phyloP scores from a whole-genome alignment of 768 basidiomycete species.

The Russula vinacea region DNA sequence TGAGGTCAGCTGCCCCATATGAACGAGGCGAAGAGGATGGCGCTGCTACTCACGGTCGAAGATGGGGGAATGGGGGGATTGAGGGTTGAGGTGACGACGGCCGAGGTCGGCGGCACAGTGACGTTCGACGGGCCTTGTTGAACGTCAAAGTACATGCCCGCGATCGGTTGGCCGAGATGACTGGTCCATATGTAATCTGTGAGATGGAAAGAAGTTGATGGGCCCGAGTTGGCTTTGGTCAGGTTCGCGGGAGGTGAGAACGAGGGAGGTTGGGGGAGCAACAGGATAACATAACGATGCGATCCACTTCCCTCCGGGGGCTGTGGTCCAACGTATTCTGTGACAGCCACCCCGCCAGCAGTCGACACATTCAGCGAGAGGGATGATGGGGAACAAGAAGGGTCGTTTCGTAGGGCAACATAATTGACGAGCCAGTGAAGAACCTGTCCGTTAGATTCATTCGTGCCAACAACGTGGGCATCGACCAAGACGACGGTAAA shows the following conservation, averaged over 20 bases:
- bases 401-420: slow-evolving; percentile 42
- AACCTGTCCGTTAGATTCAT: slow-evolving; percentile 57
- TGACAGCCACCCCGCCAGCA: slow-evolving; percentile 48
- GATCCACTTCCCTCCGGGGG: slow-evolving; percentile 70
- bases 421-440: slow-evolving; percentile 80
- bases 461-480: slow-evolving; percentile 60
- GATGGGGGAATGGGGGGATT: slow-evolving; percentile 24
- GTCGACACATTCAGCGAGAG: slow-evolving; percentile 39
- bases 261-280: slow-evolving; percentile 59
- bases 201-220: slow-evolving; percentile 52
- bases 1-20: not conserved
- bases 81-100: slow-evolving; percentile 63
- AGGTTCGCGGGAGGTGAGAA: slow-evolving; percentile 63
- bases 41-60: not conserved
- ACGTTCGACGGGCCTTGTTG: slow-evolving; percentile 60
- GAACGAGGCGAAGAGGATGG: not conserved
- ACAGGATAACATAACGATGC: slow-evolving; percentile 69
- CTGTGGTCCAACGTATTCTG: slow-evolving; percentile 65
- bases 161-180: slow-evolving; percentile 57
- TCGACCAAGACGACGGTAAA: slow-evolving; percentile 77
- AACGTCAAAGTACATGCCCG: slow-evolving; percentile 69
- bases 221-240: slow-evolving; percentile 46
- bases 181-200: slow-evolving; percentile 53
- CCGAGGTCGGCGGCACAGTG: slow-evolving; percentile 53
- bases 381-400: too few species aligned